phyloP scores from a whole-genome alignment of 208 protist species.

The Trichomonas vaginalis region DNA sequence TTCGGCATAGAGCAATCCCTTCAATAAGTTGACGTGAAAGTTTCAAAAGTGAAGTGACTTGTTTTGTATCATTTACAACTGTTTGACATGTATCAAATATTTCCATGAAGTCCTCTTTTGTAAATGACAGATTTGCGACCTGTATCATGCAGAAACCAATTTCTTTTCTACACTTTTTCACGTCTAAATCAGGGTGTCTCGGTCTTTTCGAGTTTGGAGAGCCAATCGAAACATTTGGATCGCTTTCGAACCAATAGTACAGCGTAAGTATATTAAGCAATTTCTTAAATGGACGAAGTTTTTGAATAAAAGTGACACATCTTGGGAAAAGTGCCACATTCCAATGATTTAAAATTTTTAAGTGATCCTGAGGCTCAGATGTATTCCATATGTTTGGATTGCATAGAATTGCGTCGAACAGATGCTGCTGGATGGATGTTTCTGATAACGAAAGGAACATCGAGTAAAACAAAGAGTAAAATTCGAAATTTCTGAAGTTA shows the following conservation, averaged over 20 bases:
- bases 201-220: not conserved
- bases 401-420: not conserved
- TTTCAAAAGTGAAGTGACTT: not conserved
- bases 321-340: not conserved
- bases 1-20: not conserved
- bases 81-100: not conserved
- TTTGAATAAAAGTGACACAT: not conserved
- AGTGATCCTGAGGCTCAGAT: not conserved
- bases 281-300: not conserved
- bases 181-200: not conserved
- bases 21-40: not conserved
- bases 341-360: not conserved
- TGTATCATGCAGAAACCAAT: not conserved
- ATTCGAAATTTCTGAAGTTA: not conserved
- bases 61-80: not conserved
- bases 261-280: not conserved
- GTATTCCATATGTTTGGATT: not conserved
- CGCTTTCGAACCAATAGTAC: not conserved
- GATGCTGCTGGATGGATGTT: not conserved
- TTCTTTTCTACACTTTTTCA: not conserved
- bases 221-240: not conserved
- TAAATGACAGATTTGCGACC: not conserved
- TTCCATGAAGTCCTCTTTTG: not conserved
- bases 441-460: not conserved
- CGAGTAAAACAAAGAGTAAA: not conserved